These are phyloP conservation scores for Alternaria sp. DNA, from an alignment of 2,329 filamentous ascomycete species.

Conservation along the genomic window DNA sequence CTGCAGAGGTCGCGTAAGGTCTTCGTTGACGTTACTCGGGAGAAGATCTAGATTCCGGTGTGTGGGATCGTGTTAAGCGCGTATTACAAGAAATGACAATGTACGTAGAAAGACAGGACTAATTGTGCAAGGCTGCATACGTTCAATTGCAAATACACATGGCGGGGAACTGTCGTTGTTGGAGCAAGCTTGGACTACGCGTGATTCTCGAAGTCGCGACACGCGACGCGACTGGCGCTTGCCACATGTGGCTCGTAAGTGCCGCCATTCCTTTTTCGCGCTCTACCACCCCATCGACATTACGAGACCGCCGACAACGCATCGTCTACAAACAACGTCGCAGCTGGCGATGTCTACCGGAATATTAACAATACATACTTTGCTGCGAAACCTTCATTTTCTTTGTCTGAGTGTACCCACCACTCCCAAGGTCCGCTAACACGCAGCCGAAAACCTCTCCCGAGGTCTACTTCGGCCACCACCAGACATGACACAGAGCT, in stretches of 20 bases:
- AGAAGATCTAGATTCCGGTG: not conserved
- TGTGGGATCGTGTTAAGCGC: not conserved
- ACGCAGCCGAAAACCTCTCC: not conserved
- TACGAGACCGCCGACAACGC: not conserved
- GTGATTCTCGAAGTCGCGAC: conserved; percentile 15
- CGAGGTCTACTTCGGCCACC: not conserved
- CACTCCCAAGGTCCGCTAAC: not conserved
- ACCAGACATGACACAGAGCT: conserved; percentile 8
- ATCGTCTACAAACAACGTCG: conserved; percentile 3
- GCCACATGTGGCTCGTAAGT: conserved; percentile 21
- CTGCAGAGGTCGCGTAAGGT: not conserved
- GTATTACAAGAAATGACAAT: conserved; percentile 2
- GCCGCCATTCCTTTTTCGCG: conserved; percentile 9
- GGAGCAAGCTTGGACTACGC: conserved; percentile 14
- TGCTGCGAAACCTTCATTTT: not conserved
- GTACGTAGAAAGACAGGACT: not conserved
- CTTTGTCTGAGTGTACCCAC: not conserved
- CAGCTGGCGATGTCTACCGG: not conserved
- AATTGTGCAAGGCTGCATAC: not conserved
- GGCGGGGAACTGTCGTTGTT: conserved; percentile 19
- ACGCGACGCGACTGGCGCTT: conserved; percentile 20
- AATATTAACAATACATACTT: not conserved
- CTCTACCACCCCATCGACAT: not conserved
- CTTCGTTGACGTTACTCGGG: not conserved
- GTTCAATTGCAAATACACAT: conserved; percentile 19